Base-by-base conservation (phyloP, 139 green algal species). In the Bryopsis sp. region DNA sequence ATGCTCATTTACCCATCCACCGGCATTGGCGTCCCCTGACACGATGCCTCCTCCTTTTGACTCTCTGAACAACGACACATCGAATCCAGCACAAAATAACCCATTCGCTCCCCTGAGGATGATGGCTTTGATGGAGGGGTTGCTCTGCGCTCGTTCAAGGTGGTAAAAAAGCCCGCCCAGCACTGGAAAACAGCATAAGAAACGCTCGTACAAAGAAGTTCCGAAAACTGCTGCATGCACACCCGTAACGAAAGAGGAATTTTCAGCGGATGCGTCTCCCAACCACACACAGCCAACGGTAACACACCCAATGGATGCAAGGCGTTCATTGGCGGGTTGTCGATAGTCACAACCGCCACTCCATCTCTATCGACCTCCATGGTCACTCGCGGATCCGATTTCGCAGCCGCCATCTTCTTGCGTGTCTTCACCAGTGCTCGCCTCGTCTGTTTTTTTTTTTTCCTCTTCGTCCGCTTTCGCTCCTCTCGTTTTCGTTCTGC, bases 81-180 rank as follows among this genome's bases (percentile, higher is more conserved):
- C 94, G 57, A 98, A 98, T 28, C 94, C 94, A 26, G 90, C 90
- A 35, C 76, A 92, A 78, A 99, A 99, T 29, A 88, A 93, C 47
- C 81, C 77, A 11, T 79, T 79, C 22, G 73, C 73, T 11, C 91
- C 92, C 8, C 80, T 95, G 1, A 99, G 73, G 0, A 99, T 89
- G 33, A 99, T 92, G 47, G 89, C 93, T 43, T 88, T 86, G 1
- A 96, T 88, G 35, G 78, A 34, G 0, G 71, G 48, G 24, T 86
- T 65, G 2, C 64, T 47, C 36, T 99, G 92, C 0, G 88, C 89
- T 38, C 82, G 63, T 5, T 83, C 62, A 24, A 96, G 65, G 48
- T 84, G 71, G 24, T 82, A 75, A 74, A 95, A 95, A 1, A 98
- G 78, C 4, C 75, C 82, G 5, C 69, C 38, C 1, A 98, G 76